Base-by-base conservation (phyloP, 2,329 filamentous ascomycete genomes). In the Claviceps spartinae region DNA sequence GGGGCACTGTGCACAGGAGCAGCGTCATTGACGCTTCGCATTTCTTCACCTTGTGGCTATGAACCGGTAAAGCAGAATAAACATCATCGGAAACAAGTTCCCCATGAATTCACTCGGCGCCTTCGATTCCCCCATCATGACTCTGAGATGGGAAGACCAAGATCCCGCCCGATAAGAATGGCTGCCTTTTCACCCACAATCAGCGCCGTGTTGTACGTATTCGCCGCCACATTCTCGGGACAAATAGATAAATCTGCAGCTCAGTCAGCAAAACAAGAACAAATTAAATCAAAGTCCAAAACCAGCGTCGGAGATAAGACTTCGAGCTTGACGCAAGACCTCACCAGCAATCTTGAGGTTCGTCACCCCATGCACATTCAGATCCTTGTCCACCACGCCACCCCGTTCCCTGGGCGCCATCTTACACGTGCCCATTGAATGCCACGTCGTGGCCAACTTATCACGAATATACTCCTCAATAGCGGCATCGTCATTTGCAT, bases 361-460 rank as follows among this genome's bases (percentile, higher is more conserved):
- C 47, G 62, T 61, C 4, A 66, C 66, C 1, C 73, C 73, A 53
- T 73, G 72, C 0, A 76, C 72, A 42, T 65, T 59, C 18, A 75
- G 57, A 24, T 66, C 57, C 13, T 65, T 58, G 52, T 72, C 67
- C 1, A 75, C 72, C 4, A 75, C 73, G 37, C 72, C 73, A 4
- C 71, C 72, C 5, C 65, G 59, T 41, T 68, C 67, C 24, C 62
- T 59, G 2, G 72, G 72, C 50, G 72, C 62, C 75, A 77, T 77
- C 7, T 72, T 69, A 45, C 70, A 69, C n/a, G 72, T 77, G 13
- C 77, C 73, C 2, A 67, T 62, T 0, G 72, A 68, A 59, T 79
- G 76, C 70, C 70, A 74, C 0, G 68, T 67, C 3, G 70, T 72
- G 1, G 54, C 59, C 3, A 72, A 55, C 7, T 66, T 67, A 36